Evolutionary conservation across 805 yeast genomes (phyloP), one percentile per base, ranked within the genome.

Genomic region (Candida lessepsii): DNA sequence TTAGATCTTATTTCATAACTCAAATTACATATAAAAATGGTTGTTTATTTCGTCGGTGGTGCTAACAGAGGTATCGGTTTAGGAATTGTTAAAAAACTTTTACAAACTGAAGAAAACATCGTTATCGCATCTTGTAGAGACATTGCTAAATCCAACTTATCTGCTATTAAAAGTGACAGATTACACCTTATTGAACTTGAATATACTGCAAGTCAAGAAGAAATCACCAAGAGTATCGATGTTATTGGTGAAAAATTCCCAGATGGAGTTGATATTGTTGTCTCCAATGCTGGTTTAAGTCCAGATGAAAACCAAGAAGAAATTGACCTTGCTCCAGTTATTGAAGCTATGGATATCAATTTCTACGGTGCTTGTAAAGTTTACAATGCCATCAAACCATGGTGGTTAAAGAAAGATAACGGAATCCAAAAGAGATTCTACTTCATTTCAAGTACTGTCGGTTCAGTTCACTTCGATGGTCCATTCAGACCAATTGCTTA

Each of bases 261-360:
- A 30, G 63, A 65, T 42, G 61, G 61, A 2, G 57, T 57, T 38
- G 71, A 66, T 47, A 58, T 62, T 3, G 60, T 58, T 30, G 57
- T 67, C 31, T 53, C 61, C 17, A 66, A 65, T 46, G 67, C 67
- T 7, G 70, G 61, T 4, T 27, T 53, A 7, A 4, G 2, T 5
- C 15, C 29, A 3, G 9, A 17, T 13, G 35, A 32, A 5, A 11
- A 23, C 11, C 14, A 14, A 24, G 23, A 9, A 23, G 23, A 23
- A 6, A 26, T 29, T 11, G 20, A 36, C 26, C 4, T 29, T 9
- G 29, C 13, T 16, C 14, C 18, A 6, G 9, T 28, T 10, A 13
- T 6, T 4, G n/a, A 15, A 6, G 16, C 13, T 9, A n/a, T 31
- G 8, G 32, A 35, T n/a, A 19, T 24, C 17, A 40, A 40, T 18